Conservation (phyloP, 1,284 basidiomycete species). For the Ceratobasidium theobromae region DNA sequence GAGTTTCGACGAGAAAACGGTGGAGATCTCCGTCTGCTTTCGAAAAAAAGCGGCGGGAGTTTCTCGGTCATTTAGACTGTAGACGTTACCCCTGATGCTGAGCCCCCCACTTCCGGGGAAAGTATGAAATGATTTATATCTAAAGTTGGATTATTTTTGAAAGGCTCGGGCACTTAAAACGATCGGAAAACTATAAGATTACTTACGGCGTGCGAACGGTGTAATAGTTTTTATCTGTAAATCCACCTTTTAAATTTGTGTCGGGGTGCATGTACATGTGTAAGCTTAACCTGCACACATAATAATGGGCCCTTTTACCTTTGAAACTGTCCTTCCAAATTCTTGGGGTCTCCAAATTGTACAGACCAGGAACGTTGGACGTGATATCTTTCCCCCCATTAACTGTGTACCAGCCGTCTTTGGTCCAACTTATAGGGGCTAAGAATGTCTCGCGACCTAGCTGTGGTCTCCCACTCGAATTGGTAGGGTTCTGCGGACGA, state of each 20-base stretch:
- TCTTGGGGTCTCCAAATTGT: conserved; percentile 30
- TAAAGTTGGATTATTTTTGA: too few species aligned
- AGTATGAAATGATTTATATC: conserved; percentile 28
- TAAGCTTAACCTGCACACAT: background rate
- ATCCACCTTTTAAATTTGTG: background rate
- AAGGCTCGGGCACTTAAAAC: background rate
- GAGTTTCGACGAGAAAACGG: conserved; percentile 22
- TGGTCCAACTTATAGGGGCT: conserved; percentile 32
- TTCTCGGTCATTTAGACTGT: conserved; percentile 35
- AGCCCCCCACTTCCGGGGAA: conserved; percentile 29
- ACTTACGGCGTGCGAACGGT: conserved; percentile 34
- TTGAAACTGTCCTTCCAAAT: conserved; percentile 33
- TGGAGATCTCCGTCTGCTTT: conserved; percentile 29
- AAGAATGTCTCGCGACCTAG: conserved; percentile 35
- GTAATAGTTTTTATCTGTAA: conserved; percentile 33
- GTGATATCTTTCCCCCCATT: conserved; percentile 35
- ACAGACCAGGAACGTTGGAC: conserved; percentile 34
- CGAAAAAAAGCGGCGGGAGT: conserved; percentile 36
- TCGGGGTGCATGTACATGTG: too few species aligned
- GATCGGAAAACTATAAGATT: background rate
- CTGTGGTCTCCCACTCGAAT: conserved; percentile 28
- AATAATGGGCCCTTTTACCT: background rate
- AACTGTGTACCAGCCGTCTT: conserved; percentile 34
- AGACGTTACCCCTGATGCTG: conserved; percentile 32
- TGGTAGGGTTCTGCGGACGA: conserved; percentile 33